Percentiles rank a stretch among this genome's conserved stretches.
Evolutionary conservation across 805 yeast genomes (phyloP).

Genomic region (Myxozyma mucilagina): DNA sequence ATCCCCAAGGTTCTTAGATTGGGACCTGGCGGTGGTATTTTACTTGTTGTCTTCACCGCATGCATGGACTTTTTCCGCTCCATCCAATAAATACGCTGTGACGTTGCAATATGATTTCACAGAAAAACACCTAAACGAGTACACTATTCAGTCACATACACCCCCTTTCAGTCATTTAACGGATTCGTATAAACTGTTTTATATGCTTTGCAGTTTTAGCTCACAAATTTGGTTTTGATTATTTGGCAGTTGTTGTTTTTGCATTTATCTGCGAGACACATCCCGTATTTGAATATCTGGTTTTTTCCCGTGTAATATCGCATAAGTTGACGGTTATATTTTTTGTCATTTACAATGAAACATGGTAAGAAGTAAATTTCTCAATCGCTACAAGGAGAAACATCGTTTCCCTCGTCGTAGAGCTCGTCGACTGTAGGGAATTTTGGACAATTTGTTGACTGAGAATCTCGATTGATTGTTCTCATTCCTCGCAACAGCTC

Average conservation of each 20-base stretch:
- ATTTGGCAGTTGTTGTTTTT: background rate
- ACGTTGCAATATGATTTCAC: background rate
- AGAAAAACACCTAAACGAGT: too few species aligned
- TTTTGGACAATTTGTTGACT: background rate
- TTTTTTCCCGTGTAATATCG: background rate
- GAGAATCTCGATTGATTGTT: background rate
- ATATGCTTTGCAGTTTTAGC: background rate
- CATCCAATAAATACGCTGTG: constrained; percentile 15
- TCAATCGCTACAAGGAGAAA: background rate
- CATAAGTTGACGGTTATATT: background rate
- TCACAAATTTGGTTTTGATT: too few species aligned
- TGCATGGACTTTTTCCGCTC: constrained; percentile 83
- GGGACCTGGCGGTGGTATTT: constrained; percentile 99
- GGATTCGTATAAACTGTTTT: background rate
- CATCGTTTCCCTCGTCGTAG: constrained; percentile 6
- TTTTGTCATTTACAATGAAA: background rate
- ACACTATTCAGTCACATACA: too few species aligned
- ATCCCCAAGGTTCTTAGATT: constrained; percentile 94
- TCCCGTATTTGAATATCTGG: background rate
- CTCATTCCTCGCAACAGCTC: background rate
- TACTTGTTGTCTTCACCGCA: constrained; percentile 92
- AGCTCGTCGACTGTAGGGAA: constrained; percentile 3
- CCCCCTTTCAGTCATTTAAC: too few species aligned
- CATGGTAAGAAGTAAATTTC: background rate
- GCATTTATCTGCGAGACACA: background rate